Evolutionary conservation across 1,284 basidiomycete genomes (phyloP).

Genomic region (Ustilago crameri): DNA sequence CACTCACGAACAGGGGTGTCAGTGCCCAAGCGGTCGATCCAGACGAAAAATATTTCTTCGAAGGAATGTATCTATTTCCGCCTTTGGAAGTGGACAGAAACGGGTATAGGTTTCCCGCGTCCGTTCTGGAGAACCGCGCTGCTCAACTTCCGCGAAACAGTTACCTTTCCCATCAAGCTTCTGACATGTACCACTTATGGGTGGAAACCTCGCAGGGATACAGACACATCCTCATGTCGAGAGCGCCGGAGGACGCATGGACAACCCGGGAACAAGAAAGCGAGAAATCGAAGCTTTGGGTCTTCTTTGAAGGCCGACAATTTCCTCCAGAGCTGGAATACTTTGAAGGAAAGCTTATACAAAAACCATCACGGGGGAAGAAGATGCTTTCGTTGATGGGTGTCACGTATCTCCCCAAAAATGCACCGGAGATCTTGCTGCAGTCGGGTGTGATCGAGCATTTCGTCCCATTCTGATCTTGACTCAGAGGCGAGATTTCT

Average conservation of each 20-base stretch:
- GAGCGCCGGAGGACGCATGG: not conserved
- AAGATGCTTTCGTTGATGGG: not conserved
- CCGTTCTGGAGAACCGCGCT: not conserved
- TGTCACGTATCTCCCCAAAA: not conserved
- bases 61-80: conserved; percentile 9
- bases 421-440: not conserved
- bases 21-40: not conserved
- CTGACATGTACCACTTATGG: not conserved
- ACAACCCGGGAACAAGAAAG: not conserved
- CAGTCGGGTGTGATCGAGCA: not conserved
- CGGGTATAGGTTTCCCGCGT: not conserved
- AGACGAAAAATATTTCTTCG: not conserved
- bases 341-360: not conserved
- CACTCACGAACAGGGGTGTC: not conserved
- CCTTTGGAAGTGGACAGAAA: not conserved
- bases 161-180: not conserved
- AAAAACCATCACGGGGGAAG: not conserved
- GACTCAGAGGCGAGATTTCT: not conserved
- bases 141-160: not conserved
- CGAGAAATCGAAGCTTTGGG: not conserved
- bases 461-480: not conserved
- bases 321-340: not conserved
- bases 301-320: conserved; percentile 2
- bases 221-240: conserved; percentile 1
- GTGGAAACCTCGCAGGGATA: not conserved